Evolutionary conservation across 257 asterid species (phyloP).

Genomic region (Plantago elongata): DNA sequence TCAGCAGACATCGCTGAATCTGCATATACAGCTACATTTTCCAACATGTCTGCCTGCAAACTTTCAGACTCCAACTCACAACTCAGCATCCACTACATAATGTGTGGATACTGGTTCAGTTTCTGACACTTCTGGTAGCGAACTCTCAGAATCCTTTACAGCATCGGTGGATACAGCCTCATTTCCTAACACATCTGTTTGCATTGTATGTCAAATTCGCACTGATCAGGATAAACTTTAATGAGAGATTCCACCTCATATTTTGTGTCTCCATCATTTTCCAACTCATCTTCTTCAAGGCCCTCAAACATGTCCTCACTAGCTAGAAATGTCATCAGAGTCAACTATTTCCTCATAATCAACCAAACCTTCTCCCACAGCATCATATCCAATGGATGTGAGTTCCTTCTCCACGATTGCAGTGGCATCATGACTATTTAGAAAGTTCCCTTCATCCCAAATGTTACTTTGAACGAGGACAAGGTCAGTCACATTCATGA

Average conservation of each 20-base stretch:
- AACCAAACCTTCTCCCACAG: constrained; percentile 33
- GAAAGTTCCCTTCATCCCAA: constrained; percentile 21
- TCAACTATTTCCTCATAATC: constrained; percentile 23
- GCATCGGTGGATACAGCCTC: too few relatives aligned
- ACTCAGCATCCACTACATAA: too few relatives aligned
- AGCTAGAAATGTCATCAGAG: constrained; percentile 23
- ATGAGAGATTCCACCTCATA: too few relatives aligned
- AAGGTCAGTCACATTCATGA: constrained; percentile 48
- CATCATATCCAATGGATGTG: constrained; percentile 19
- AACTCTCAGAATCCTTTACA: too few relatives aligned
- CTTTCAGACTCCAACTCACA: too few relatives aligned
- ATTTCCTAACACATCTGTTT: background rate
- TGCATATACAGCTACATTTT: constrained; percentile 15
- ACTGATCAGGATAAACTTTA: too few relatives aligned
- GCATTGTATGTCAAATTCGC: constrained; percentile 11
- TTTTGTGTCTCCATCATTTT: too few relatives aligned
- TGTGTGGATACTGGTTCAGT: too few relatives aligned
- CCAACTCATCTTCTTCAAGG: background rate
- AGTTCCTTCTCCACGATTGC: constrained; percentile 9
- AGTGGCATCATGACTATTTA: constrained; percentile 1
- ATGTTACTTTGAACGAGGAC: constrained; percentile 23
- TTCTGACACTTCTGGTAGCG: background rate
- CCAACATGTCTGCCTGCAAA: background rate
- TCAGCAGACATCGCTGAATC: constrained; percentile 16
- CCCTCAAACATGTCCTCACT: constrained; percentile 15